A percentile compares a stretch with the other conserved stretches of the same genome.
These are phyloP conservation scores for Trypanosoma avium DNA, from an alignment of 208 protist genomes.

Conservation along the genomic window DNA sequence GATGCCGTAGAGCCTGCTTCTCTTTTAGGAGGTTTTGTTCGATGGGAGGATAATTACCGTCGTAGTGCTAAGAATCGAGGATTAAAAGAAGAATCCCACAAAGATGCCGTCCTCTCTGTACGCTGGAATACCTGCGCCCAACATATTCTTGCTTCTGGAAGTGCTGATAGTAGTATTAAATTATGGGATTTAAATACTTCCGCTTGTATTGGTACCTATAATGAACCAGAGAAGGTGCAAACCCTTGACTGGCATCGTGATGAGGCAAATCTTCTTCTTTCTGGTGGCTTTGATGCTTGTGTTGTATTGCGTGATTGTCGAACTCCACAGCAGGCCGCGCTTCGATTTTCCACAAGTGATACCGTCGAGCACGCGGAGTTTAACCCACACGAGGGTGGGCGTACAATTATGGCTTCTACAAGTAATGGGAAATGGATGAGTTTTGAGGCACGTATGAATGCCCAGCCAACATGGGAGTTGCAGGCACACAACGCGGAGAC, in stretches of 20 bases:
- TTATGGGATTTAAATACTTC: slow-evolving; percentile 94
- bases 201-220: slow-evolving; percentile 88
- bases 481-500: slow-evolving; percentile 70
- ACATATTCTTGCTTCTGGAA: slow-evolving; percentile 93
- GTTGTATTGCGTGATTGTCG: slow-evolving; percentile 85
- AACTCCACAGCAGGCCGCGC: slow-evolving; percentile 45
- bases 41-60: slow-evolving; percentile 73
- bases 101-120: slow-evolving; percentile 94
- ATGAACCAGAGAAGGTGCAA: slow-evolving; percentile 93
- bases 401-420: slow-evolving; percentile 48
- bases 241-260: slow-evolving; percentile 85
- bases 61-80: slow-evolving; percentile 55
- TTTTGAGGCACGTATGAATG: slow-evolving; percentile 75
- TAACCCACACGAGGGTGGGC: slow-evolving; percentile 28
- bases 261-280: slow-evolving; percentile 85
- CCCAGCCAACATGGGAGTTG: slow-evolving; percentile 54
- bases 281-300: slow-evolving; percentile 81
- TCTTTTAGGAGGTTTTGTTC: slow-evolving; percentile 87
- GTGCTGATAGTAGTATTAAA: slow-evolving; percentile 95
- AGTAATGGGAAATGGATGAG: slow-evolving; percentile 56
- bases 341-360: slow-evolving; percentile 51
- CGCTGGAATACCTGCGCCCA: slow-evolving; percentile 91
- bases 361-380: slow-evolving; percentile 81
- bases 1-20: slow-evolving; percentile 92
- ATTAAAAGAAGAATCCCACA: slow-evolving; percentile 85